These are phyloP conservation scores for Kwoniella mangroviensis DNA, from an alignment of 768 basidiomycete species.

Conservation along the genomic window DNA sequence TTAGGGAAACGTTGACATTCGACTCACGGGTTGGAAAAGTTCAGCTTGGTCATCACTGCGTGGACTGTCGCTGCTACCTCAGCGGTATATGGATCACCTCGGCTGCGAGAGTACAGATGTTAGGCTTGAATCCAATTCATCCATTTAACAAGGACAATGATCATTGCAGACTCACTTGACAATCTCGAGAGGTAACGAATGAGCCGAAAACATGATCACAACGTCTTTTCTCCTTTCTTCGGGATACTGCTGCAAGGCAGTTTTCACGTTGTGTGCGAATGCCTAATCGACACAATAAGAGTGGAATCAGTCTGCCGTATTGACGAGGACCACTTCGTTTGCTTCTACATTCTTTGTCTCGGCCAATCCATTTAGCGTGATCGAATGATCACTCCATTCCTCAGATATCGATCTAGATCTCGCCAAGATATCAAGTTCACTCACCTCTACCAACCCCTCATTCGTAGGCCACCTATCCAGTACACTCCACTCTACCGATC, in stretches of 20 bases:
- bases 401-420: too few species aligned
- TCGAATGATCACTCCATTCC: too few species aligned
- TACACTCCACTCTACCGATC: slow-evolving; percentile 87
- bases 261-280: slow-evolving; percentile 83
- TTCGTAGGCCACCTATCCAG: slow-evolving; percentile 98
- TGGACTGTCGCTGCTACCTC: slow-evolving; percentile 94
- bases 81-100: slow-evolving; percentile 94
- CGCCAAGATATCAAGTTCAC: slow-evolving; percentile 8
- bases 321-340: too few species aligned
- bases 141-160: neutral
- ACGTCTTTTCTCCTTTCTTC: slow-evolving; percentile 70
- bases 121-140: neutral
- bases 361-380: too few species aligned
- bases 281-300: slow-evolving; percentile 64
- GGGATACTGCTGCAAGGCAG: slow-evolving; percentile 78
- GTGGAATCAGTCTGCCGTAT: neutral
- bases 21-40: slow-evolving; percentile 56
- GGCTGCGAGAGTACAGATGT: slow-evolving; percentile 56
- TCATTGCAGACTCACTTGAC: slow-evolving; percentile 66
- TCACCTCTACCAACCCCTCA: slow-evolving; percentile 88
- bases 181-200: slow-evolving; percentile 96
- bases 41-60: slow-evolving; percentile 86
- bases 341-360: too few species aligned
- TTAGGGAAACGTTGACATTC: neutral
- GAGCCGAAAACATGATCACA: slow-evolving; percentile 92